phyloP scores from a whole-genome alignment of 78 protist genomes.

The Tieghemostelium lacteum region DNA sequence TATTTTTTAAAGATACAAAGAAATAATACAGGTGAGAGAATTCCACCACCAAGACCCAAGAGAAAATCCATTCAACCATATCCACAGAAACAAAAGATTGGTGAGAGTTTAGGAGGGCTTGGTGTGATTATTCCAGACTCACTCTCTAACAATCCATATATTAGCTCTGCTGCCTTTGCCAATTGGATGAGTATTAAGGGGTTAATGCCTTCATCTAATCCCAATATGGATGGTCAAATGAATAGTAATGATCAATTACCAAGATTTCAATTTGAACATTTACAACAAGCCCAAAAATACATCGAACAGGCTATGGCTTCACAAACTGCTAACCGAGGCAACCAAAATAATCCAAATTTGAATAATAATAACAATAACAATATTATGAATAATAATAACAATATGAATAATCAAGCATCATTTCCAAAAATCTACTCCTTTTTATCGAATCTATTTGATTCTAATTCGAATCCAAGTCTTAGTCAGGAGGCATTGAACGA shows the following conservation, averaged over 20 bases:
- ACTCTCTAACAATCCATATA: conserved; percentile 48
- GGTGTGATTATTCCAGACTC: conserved; percentile 44
- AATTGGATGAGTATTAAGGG: conserved; percentile 61
- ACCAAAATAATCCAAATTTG: background rate
- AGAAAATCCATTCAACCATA: conserved; percentile 78
- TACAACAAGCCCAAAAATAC: conserved; percentile 81
- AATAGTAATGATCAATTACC: conserved; percentile 6
- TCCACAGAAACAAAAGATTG: conserved; percentile 67
- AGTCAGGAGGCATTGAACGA: conserved; percentile 26
- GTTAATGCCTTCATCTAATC: conserved; percentile 46
- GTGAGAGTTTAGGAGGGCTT: conserved; percentile 3
- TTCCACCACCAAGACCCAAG: conserved; percentile 85
- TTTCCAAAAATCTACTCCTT: conserved; percentile 58
- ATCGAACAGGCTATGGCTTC: conserved; percentile 69
- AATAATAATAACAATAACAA: no score
- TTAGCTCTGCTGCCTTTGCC: conserved; percentile 32
- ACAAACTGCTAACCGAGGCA: conserved; percentile 15
- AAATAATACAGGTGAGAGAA: conserved; percentile 81
- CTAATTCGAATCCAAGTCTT: conserved; percentile 4
- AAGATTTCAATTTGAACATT: conserved; percentile 64
- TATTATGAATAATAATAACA: background rate
- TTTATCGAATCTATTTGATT: conserved; percentile 58
- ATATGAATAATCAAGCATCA: background rate
- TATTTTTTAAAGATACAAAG: conserved; percentile 80
- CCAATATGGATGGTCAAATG: background rate